phyloP scores from a whole-genome alignment of 805 yeast species.

The Yarrowia sp. region DNA sequence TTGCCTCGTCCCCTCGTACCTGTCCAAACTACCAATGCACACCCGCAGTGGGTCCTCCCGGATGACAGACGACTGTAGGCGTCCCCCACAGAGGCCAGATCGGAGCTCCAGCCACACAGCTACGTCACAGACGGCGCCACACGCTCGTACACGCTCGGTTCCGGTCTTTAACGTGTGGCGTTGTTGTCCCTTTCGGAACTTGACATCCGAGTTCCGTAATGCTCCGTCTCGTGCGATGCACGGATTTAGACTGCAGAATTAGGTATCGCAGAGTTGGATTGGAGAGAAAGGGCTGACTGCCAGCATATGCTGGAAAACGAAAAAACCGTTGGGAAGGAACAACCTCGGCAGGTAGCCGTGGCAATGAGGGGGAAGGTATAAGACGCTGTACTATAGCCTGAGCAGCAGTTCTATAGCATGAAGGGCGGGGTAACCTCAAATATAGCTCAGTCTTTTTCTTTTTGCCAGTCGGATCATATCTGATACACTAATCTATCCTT shows the following conservation, averaged over 20 bases:
- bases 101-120: conserved; percentile 1
- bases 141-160: background rate
- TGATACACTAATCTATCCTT: conserved; percentile 23
- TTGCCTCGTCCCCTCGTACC: background rate
- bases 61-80: background rate
- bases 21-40: background rate
- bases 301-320: background rate
- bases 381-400: too few relatives aligned
- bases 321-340: conserved; percentile 5
- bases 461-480: conserved; percentile 16
- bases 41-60: conserved; percentile 5
- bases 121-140: background rate
- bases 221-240: conserved; percentile 33
- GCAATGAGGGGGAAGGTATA: background rate
- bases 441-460: too few relatives aligned
- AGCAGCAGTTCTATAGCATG: too few relatives aligned
- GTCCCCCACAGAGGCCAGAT: too few relatives aligned
- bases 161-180: conserved; percentile 32
- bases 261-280: conserved; percentile 12
- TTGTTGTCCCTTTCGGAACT: conserved; percentile 9
- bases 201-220: conserved; percentile 26
- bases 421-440: too few relatives aligned
- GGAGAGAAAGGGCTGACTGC: background rate
- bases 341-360: background rate
- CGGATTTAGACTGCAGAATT: conserved; percentile 34